These are phyloP conservation scores for Toxicodendron radicans DNA, from an alignment of 345 rosid genomes.

Conservation along the genomic window DNA sequence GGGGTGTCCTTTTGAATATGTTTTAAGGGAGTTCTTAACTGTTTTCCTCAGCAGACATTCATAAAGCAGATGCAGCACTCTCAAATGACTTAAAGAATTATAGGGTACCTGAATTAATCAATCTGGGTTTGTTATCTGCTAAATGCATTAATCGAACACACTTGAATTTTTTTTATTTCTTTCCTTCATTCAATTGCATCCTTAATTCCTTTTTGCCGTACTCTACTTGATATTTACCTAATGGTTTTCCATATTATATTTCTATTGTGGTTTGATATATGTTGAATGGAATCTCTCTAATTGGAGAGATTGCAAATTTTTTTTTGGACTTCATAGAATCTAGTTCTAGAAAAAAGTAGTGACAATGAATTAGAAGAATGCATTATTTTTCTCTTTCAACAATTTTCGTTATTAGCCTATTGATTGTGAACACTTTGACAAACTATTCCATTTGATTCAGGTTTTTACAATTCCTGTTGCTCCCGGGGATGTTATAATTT, in stretches of 20 bases:
- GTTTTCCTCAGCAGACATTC: neutral
- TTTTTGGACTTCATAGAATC: neutral
- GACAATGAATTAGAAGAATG: neutral
- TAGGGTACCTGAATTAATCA: neutral
- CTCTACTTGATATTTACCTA: neutral
- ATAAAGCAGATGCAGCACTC: neutral
- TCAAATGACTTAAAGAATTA: neutral
- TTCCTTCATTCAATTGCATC: neutral
- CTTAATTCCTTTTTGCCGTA: neutral
- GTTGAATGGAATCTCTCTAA: too few species aligned
- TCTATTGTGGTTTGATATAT: neutral
- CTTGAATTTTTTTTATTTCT: neutral
- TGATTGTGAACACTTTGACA: slow-evolving; percentile 7
- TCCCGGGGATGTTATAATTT: slow-evolving; percentile 86
- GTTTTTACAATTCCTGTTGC: slow-evolving; percentile 82
- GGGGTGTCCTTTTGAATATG: neutral
- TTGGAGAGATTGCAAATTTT: neutral
- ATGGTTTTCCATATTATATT: neutral
- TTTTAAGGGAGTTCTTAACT: neutral
- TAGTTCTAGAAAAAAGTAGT: neutral
- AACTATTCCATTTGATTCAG: slow-evolving; percentile 35
- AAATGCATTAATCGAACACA: neutral
- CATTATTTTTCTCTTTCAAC: neutral
- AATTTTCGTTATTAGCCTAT: neutral
- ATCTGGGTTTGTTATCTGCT: neutral